phyloP scores from a whole-genome alignment of 305 asterid genomes.

The Fraxinus sp. region DNA sequence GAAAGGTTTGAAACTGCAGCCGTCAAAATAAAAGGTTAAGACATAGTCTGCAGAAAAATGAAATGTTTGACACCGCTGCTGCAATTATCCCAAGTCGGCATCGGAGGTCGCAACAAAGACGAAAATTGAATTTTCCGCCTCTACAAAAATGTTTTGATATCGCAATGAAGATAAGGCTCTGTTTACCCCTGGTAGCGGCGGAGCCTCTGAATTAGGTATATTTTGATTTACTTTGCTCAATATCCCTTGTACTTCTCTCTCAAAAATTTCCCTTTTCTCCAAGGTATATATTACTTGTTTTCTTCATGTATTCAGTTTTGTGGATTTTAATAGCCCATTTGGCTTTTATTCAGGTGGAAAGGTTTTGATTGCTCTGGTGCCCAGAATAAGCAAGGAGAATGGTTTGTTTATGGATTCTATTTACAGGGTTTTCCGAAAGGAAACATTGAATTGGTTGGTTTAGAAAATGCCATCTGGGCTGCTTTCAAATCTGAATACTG shows the following conservation, averaged over 20 bases:
- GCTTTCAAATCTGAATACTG: constrained; percentile 44
- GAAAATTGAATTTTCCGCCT: not conserved
- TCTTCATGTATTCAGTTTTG: not conserved
- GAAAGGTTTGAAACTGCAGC: too few relatives aligned
- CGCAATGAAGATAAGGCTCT: not conserved
- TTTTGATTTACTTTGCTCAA: not conserved
- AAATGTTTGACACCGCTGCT: too few relatives aligned
- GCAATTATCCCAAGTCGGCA: not conserved
- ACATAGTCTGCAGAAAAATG: too few relatives aligned
- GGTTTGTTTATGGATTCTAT: not conserved
- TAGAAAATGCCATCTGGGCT: constrained; percentile 50
- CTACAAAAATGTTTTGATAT: not conserved
- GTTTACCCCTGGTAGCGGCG: not conserved
- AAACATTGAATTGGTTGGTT: constrained; percentile 14
- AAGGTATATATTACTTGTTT: not conserved
- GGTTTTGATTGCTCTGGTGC: constrained; percentile 4
- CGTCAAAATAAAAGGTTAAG: too few relatives aligned
- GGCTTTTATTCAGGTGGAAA: constrained; percentile 18
- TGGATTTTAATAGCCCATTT: not conserved
- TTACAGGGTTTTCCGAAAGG: not conserved
- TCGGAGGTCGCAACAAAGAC: not conserved
- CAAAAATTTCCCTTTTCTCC: not conserved
- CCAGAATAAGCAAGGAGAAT: not conserved
- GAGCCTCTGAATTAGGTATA: constrained; percentile 1
- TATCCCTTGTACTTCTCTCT: not conserved